Percentiles rank a stretch among this genome's conserved stretches.
Conservation (phyloP, 768 basidiomycete genomes). For the Suillus occidentalis region DNA sequence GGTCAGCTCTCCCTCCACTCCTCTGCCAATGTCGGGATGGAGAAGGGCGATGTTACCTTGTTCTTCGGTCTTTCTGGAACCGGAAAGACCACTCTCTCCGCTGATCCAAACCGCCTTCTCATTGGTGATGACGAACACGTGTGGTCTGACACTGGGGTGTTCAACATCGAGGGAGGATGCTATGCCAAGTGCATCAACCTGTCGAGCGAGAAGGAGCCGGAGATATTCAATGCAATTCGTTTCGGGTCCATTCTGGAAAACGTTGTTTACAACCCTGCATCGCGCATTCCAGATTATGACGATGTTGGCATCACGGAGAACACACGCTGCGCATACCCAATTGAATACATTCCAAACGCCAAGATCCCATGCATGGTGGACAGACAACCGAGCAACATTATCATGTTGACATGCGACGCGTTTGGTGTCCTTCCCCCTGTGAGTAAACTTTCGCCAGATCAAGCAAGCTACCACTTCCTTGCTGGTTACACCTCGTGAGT, state of each 20-base stretch:
- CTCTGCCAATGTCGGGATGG: conserved; percentile 92
- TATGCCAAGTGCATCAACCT: conserved; percentile 99
- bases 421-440: conserved; percentile 98
- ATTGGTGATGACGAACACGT: conserved; percentile 99
- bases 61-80: conserved; percentile 99
- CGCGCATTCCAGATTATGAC: conserved; percentile 90
- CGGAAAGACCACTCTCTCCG: conserved; percentile 97
- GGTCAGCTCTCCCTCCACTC: conserved; percentile 97
- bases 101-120: conserved; percentile 89
- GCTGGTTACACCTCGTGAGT: conserved; percentile 92
- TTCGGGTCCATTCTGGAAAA: conserved; percentile 99
- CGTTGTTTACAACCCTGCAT: conserved; percentile 89
- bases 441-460: conserved; percentile 86
- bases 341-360: conserved; percentile 95
- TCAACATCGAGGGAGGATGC: conserved; percentile 99
- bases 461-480: conserved; percentile 97
- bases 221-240: conserved; percentile 92
- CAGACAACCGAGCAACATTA: conserved; percentile 89
- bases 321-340: conserved; percentile 98
- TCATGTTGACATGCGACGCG: conserved; percentile 97
- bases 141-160: conserved; percentile 98
- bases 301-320: conserved; percentile 98
- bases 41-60: conserved; percentile 89
- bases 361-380: conserved; percentile 89
- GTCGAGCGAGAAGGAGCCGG: conserved; percentile 95